phyloP scores from a whole-genome alignment of 2,329 filamentous ascomycete genomes.

The Neofusicoccum laricinum region DNA sequence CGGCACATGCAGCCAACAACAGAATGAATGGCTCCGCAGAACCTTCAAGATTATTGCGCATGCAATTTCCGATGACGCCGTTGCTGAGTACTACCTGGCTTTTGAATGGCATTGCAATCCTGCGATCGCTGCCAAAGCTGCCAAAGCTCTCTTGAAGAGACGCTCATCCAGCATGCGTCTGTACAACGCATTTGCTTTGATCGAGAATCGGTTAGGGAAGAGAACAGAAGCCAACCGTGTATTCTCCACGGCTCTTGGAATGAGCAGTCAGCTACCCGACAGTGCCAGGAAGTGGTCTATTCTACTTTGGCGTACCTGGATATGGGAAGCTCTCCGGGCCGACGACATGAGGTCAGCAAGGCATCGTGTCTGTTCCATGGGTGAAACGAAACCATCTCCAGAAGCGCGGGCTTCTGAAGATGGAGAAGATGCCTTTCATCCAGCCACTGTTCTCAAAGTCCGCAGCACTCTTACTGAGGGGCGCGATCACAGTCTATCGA shows the following conservation, averaged over 20 bases:
- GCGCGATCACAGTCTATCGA: slow-evolving; percentile 56
- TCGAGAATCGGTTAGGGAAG: slow-evolving; percentile 63
- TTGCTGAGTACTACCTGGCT: slow-evolving; percentile 70
- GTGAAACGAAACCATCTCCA: slow-evolving; percentile 19
- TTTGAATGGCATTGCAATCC: slow-evolving; percentile 60
- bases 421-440: background rate
- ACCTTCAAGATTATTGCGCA: slow-evolving; percentile 58
- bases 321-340: slow-evolving; percentile 63
- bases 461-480: slow-evolving; percentile 46
- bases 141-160: slow-evolving; percentile 70
- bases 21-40: slow-evolving; percentile 49
- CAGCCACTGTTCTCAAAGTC: slow-evolving; percentile 22
- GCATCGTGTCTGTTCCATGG: slow-evolving; percentile 32
- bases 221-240: slow-evolving; percentile 60
- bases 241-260: slow-evolving; percentile 64
- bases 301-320: slow-evolving; percentile 60
- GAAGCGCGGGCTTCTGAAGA: background rate
- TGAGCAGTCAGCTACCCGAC: slow-evolving; percentile 45
- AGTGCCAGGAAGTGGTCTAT: slow-evolving; percentile 36
- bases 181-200: slow-evolving; percentile 76
- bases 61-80: slow-evolving; percentile 37
- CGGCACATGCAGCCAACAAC: slow-evolving; percentile 23
- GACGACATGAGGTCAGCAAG: slow-evolving; percentile 34
- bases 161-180: slow-evolving; percentile 62
- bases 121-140: slow-evolving; percentile 62